Percentiles rank a stretch among this genome's conserved stretches.
phyloP scores from a whole-genome alignment of 495 filamentous ascomycete species.

The Aspergillus olivimuriae region DNA sequence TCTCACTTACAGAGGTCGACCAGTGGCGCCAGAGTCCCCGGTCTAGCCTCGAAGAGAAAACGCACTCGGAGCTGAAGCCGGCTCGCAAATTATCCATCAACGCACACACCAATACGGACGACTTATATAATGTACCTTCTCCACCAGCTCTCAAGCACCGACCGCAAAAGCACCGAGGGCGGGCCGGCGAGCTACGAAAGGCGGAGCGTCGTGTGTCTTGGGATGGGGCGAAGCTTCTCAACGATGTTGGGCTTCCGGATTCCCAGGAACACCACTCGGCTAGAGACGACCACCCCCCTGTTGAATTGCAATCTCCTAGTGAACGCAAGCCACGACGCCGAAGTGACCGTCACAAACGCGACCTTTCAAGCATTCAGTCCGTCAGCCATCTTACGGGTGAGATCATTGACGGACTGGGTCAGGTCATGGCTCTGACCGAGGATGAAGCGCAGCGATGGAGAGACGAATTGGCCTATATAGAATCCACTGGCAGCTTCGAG shows the following conservation, averaged over 20 bases:
- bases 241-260: slow-evolving; percentile 18
- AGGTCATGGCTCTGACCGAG: slow-evolving; percentile 29
- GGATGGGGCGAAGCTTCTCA: slow-evolving; percentile 37
- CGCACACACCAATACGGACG: slow-evolving; percentile 19
- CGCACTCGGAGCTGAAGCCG: slow-evolving; percentile 22
- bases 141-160: slow-evolving; percentile 40
- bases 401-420: slow-evolving; percentile 32
- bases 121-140: slow-evolving; percentile 28
- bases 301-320: slow-evolving; percentile 14
- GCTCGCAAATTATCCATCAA: slow-evolving; percentile 26
- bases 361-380: slow-evolving; percentile 27
- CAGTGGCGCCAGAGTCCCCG: slow-evolving; percentile 30
- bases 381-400: slow-evolving; percentile 38
- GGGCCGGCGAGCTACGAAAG: slow-evolving; percentile 24
- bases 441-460: slow-evolving; percentile 36
- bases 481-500: slow-evolving; percentile 34
- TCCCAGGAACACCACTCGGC: slow-evolving; percentile 6
- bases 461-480: slow-evolving; percentile 35
- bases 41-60: slow-evolving; percentile 29
- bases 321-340: slow-evolving; percentile 16
- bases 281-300: slow-evolving; percentile 2
- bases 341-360: slow-evolving; percentile 5
- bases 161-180: slow-evolving; percentile 37
- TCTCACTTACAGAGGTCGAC: slow-evolving; percentile 35
- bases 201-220: slow-evolving; percentile 38